Percentiles rank a stretch among this genome's conserved stretches.
Evolutionary conservation across 2,329 filamentous ascomycete genomes (phyloP).

Genomic region (Pyrenochaeta sp.): DNA sequence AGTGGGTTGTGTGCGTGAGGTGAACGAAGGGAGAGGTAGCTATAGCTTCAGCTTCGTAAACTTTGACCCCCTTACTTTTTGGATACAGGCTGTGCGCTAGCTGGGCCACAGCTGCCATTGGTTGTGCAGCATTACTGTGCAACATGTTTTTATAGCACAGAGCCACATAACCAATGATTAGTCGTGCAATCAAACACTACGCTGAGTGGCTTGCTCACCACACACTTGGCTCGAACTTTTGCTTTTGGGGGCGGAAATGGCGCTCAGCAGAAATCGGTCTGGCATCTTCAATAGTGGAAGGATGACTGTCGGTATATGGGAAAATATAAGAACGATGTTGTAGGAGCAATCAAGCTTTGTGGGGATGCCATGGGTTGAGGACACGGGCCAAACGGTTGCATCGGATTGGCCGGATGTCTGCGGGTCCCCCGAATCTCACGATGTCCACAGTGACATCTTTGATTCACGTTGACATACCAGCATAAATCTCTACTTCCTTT

Average conservation of each 20-base stretch:
- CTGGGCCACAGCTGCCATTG: too few species aligned
- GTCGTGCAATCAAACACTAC: too few species aligned
- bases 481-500: conserved; percentile 10
- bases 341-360: not conserved
- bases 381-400: not conserved
- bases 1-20: not conserved
- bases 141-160: too few species aligned
- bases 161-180: too few species aligned
- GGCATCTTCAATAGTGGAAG: not conserved
- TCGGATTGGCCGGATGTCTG: conserved; percentile 26
- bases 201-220: too few species aligned
- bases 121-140: too few species aligned
- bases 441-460: conserved; percentile 30
- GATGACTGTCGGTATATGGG: not conserved
- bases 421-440: conserved; percentile 19
- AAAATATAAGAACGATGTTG: not conserved
- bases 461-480: conserved; percentile 14
- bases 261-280: too few species aligned
- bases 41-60: too few species aligned
- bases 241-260: too few species aligned
- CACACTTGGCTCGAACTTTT: too few species aligned
- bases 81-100: too few species aligned
- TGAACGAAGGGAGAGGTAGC: not conserved
- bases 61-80: too few species aligned
- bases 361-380: not conserved